These are phyloP conservation scores for Stramenopiles sp. DNA, from an alignment of 352 stramenopile genomes.

Conservation along the genomic window DNA sequence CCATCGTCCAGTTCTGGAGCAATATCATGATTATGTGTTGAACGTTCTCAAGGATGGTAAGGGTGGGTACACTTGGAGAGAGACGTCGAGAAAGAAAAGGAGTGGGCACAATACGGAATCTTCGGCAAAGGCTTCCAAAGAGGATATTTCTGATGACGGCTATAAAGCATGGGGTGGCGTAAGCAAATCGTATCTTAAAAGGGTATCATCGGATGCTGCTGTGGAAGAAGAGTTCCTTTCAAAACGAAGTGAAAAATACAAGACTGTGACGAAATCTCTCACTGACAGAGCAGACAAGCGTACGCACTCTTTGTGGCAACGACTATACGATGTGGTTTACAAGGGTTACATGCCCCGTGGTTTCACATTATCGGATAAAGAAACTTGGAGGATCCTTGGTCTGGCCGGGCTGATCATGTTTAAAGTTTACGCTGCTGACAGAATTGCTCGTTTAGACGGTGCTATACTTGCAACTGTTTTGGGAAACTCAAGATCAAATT, in stretches of 20 bases:
- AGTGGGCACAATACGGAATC: not conserved
- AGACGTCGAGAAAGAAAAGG: not conserved
- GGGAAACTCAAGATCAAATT: not conserved
- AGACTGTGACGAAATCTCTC: not conserved
- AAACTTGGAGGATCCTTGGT: not conserved
- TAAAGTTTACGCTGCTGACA: not conserved
- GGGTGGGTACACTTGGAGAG: not conserved
- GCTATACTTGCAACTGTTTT: not conserved
- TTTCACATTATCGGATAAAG: not conserved
- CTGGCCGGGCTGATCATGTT: not conserved
- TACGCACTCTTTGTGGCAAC: not conserved
- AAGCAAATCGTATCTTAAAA: not conserved
- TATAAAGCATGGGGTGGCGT: not conserved
- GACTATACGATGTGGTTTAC: not conserved
- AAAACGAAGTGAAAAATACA: not conserved
- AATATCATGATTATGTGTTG: not conserved
- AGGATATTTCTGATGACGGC: not conserved
- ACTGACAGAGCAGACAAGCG: not conserved
- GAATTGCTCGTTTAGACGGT: not conserved
- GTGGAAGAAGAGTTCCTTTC: not conserved
- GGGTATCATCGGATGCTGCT: not conserved
- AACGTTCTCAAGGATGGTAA: not conserved
- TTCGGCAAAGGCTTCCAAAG: not conserved
- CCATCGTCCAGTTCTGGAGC: not conserved
- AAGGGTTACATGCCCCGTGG: not conserved